phyloP scores from a whole-genome alignment of 2,329 filamentous ascomycete genomes.

The Calonectria leucothoes region DNA sequence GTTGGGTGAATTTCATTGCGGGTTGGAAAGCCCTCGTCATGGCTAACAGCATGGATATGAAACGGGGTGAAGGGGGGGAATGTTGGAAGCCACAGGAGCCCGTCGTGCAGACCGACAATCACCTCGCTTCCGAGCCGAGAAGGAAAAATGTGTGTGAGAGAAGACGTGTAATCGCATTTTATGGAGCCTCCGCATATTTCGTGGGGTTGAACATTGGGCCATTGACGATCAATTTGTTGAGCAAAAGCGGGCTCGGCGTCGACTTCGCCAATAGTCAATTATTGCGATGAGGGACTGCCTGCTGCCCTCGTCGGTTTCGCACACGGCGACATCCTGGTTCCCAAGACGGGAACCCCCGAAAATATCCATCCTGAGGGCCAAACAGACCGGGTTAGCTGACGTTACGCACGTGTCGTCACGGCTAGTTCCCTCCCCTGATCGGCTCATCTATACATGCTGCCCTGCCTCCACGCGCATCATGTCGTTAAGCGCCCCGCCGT shows the following conservation, averaged over 20 bases:
- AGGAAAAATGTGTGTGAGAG: background rate
- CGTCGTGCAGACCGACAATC: background rate
- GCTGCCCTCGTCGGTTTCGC: background rate
- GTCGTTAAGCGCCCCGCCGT: slow-evolving; percentile 29
- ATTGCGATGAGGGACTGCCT: background rate
- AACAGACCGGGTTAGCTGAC: slow-evolving; percentile 23
- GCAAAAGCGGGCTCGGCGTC: background rate
- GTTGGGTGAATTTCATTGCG: background rate
- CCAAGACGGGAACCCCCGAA: slow-evolving; percentile 20
- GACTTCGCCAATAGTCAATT: background rate
- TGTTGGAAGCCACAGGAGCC: background rate
- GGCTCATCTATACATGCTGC: slow-evolving; percentile 23
- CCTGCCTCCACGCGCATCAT: slow-evolving; percentile 16
- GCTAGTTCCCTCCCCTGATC: slow-evolving; percentile 22
- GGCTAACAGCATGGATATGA: slow-evolving; percentile 6
- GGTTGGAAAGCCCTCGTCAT: slow-evolving; percentile 21
- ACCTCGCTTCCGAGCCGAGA: slow-evolving; percentile 9
- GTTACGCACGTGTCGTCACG: slow-evolving; percentile 36
- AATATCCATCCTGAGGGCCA: slow-evolving; percentile 16
- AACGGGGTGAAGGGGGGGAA: background rate
- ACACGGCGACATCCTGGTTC: background rate
- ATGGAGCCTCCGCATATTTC: slow-evolving; percentile 1
- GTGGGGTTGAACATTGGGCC: background rate
- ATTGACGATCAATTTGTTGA: background rate
- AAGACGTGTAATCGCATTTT: background rate